Evolutionary conservation across 192 early-diverging fungal genomes (phyloP).

Genomic region (Rhizophlyctis rosea): DNA sequence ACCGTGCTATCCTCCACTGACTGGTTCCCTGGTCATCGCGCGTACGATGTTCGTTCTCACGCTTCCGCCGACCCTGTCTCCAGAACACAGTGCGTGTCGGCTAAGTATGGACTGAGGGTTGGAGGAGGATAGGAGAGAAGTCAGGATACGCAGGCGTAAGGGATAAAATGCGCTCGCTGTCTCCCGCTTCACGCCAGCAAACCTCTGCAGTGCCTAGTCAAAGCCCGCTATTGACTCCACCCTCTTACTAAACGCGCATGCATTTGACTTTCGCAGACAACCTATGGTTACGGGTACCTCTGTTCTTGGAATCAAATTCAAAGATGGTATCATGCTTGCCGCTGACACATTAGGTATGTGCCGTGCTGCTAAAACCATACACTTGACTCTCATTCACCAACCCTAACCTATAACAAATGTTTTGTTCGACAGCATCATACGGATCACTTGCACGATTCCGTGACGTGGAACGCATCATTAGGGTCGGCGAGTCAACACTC

Average conservation of each 20-base stretch:
- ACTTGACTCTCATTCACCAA: too few relatives aligned
- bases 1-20: slow-evolving; percentile 51
- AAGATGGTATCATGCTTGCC: slow-evolving; percentile 95
- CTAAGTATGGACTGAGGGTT: neutral
- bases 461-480: slow-evolving; percentile 76
- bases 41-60: slow-evolving; percentile 2
- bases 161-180: too few relatives aligned
- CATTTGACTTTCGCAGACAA: slow-evolving; percentile 28
- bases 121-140: neutral
- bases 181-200: too few relatives aligned
- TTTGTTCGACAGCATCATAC: slow-evolving; percentile 95
- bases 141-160: too few relatives aligned
- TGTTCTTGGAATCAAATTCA: slow-evolving; percentile 90
- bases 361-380: slow-evolving; percentile 11
- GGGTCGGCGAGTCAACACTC: slow-evolving; percentile 80
- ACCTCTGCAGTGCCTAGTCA: too few relatives aligned
- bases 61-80: slow-evolving; percentile 25
- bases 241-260: neutral
- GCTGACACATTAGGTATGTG: slow-evolving; percentile 80
- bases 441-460: slow-evolving; percentile 91
- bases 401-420: too few relatives aligned
- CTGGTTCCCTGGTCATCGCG: slow-evolving; percentile 39
- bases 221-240: too few relatives aligned
- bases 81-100: slow-evolving; percentile 30
- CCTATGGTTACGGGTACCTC: slow-evolving; percentile 94